phyloP scores from a whole-genome alignment of 805 yeast species.

The Torulaspora delbrueckii region DNA sequence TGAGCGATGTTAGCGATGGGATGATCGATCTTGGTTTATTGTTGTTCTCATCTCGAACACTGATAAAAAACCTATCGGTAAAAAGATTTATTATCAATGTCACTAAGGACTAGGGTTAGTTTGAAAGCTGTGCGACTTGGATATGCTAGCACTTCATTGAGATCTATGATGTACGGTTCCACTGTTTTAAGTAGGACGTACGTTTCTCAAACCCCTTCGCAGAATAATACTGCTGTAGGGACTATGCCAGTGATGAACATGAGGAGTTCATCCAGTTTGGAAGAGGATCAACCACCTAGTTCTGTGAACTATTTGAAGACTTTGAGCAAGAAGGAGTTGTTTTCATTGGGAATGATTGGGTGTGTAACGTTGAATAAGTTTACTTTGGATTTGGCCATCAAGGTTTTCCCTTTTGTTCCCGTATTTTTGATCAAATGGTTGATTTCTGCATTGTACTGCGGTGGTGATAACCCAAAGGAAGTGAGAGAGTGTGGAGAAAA shows the following conservation, averaged over 20 bases:
- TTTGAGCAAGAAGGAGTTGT: conserved; percentile 49
- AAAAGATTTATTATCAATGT: background rate
- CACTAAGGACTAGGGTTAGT: background rate
- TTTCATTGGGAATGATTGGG: conserved; percentile 66
- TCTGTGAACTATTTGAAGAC: conserved; percentile 45
- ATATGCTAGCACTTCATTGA: background rate
- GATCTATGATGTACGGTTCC: background rate
- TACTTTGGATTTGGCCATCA: conserved; percentile 55
- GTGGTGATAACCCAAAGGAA: conserved; percentile 74
- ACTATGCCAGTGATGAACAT: conserved; percentile 3
- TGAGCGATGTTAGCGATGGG: no score
- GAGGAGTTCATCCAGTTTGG: background rate
- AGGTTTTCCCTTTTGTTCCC: conserved; percentile 71
- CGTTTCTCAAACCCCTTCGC: conserved; percentile 17
- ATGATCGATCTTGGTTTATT: background rate
- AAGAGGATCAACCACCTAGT: conserved; percentile 18
- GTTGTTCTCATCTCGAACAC: background rate
- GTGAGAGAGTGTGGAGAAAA: conserved; percentile 67
- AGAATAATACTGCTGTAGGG: conserved; percentile 14
- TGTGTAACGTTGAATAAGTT: conserved; percentile 61
- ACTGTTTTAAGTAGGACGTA: conserved; percentile 2
- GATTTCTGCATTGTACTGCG: conserved; percentile 82
- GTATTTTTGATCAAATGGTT: conserved; percentile 60
- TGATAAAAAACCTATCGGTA: no score
- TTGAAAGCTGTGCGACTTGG: background rate